A percentile compares a stretch with the other conserved stretches of the same genome.
These are phyloP conservation scores for Plectosphaerella sp. DNA, from an alignment of 2,329 filamentous ascomycete species.

Conservation along the genomic window DNA sequence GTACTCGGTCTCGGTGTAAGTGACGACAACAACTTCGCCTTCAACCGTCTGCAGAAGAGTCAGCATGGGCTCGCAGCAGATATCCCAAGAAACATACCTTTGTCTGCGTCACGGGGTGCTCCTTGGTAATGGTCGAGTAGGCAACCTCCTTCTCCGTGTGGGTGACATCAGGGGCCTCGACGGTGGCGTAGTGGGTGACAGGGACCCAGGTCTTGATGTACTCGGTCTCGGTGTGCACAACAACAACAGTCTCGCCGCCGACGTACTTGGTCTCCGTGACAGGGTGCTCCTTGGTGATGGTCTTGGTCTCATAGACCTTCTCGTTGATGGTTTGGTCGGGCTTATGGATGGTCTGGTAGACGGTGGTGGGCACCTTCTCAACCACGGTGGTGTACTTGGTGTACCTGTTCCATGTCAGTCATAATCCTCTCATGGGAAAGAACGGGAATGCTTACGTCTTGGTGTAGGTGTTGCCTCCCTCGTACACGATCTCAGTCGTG, in stretches of 20 bases:
- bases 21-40: conserved; percentile 33
- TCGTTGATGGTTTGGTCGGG: conserved; percentile 31
- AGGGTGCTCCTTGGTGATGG: conserved; percentile 38
- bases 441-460: conserved; percentile 7
- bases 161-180: conserved; percentile 28
- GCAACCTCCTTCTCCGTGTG: conserved; percentile 28
- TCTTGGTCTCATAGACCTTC: conserved; percentile 32
- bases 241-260: conserved; percentile 32
- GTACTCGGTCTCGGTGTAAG: conserved; percentile 24
- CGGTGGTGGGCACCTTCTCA: conserved; percentile 23
- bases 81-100: conserved; percentile 11
- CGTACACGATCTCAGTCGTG: conserved; percentile 19
- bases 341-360: conserved; percentile 26
- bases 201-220: conserved; percentile 24
- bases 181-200: conserved; percentile 27
- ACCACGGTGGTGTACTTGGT: conserved; percentile 22
- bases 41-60: conserved; percentile 22
- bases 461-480: conserved; percentile 13
- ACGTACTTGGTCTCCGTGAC: conserved; percentile 40
- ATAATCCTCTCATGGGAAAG: background rate
- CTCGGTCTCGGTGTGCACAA: conserved; percentile 26
- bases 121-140: conserved; percentile 35
- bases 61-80: too few relatives aligned
- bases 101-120: conserved; percentile 26
- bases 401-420: conserved; percentile 4